Evolutionary conservation across 164 flowering plant genomes (phyloP).

Genomic region (Dillenia suffruticosa): DNA sequence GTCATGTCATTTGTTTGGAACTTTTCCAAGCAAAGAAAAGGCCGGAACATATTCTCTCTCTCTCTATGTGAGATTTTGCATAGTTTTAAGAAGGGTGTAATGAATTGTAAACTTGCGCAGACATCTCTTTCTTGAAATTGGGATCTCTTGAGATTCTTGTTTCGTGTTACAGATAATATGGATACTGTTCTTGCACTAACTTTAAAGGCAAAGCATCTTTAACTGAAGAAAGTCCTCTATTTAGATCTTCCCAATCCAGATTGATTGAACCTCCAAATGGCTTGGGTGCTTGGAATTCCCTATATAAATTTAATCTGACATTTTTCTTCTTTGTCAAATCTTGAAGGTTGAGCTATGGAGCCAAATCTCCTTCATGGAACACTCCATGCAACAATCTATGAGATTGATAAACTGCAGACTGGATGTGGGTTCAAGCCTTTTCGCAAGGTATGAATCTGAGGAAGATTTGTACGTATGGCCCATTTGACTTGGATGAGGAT

Average conservation of each 20-base stretch:
- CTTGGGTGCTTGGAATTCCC: no score
- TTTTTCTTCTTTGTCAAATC: no score
- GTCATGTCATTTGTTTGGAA: not conserved
- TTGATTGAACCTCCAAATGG: no score
- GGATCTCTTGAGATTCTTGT: not conserved
- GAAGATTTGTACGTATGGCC: no score
- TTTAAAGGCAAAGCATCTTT: no score
- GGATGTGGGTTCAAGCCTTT: slow-evolving; percentile 29
- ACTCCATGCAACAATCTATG: slow-evolving; percentile 50
- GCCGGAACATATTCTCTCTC: slow-evolving; percentile 3
- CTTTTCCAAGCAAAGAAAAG: not conserved
- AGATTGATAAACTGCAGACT: slow-evolving; percentile 32
- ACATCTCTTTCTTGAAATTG: not conserved
- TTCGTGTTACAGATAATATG: not conserved
- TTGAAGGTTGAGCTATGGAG: slow-evolving; percentile 20
- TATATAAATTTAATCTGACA: no score
- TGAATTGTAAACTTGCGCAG: not conserved
- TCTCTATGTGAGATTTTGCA: no score
- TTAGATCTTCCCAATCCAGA: no score
- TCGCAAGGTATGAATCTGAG: slow-evolving; percentile 25
- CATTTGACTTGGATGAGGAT: no score
- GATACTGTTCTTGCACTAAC: no score
- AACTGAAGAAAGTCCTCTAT: no score
- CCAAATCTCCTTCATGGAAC: slow-evolving; percentile 61
- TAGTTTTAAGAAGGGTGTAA: no score